These are phyloP conservation scores for Tetrapisispora nanseiensis DNA, from an alignment of 805 yeast genomes.

Conservation along the genomic window DNA sequence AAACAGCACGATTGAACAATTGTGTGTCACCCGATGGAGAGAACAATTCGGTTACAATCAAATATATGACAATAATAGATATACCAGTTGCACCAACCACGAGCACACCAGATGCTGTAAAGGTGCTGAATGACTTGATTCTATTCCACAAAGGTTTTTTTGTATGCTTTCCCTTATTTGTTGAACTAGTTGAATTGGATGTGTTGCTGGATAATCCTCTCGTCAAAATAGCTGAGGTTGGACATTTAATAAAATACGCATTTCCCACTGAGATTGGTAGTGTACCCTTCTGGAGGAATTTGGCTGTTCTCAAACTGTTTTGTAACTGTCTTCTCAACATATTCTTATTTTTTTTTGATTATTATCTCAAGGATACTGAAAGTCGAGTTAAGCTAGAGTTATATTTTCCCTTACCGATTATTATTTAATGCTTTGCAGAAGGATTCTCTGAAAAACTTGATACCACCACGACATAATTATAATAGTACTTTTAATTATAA, in stretches of 20 bases:
- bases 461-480: no score
- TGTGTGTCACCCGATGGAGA: slow-evolving; percentile 89
- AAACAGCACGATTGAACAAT: slow-evolving; percentile 79
- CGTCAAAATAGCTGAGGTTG: no score
- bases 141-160: slow-evolving; percentile 33
- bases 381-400: no score
- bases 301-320: not conserved
- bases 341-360: not conserved
- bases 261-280: no score
- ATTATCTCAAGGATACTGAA: no score
- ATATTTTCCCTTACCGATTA: no score
- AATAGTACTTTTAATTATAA: no score
- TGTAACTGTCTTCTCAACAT: not conserved
- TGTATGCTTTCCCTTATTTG: slow-evolving; percentile 3
- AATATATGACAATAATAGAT: slow-evolving; percentile 58
- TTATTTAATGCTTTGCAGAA: no score
- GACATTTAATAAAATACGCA: not conserved
- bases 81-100: slow-evolving; percentile 64
- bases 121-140: slow-evolving; percentile 49
- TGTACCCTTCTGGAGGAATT: no score
- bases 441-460: no score
- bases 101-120: slow-evolving; percentile 48
- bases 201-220: no score
- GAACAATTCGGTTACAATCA: slow-evolving; percentile 68
- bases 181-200: no score